Percentiles rank a stretch among this genome's conserved stretches.
These are phyloP conservation scores for Metschnikowia orientalis DNA, from an alignment of 805 yeast species.

Conservation along the genomic window DNA sequence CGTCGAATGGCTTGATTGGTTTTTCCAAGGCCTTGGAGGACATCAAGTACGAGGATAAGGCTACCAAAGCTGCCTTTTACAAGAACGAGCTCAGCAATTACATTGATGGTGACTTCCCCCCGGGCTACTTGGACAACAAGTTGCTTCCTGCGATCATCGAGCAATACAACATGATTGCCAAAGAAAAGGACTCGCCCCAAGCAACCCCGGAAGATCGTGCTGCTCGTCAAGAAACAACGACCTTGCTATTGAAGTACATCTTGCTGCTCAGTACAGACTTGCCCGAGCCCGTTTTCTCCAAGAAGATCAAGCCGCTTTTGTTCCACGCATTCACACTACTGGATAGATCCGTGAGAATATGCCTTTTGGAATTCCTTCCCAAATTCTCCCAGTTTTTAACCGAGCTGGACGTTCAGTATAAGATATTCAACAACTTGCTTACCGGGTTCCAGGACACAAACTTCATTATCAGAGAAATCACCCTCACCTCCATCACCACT, in stretches of 20 bases:
- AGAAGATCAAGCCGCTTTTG: slow-evolving; percentile 56
- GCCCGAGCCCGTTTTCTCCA: slow-evolving; percentile 32
- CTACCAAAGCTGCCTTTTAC: slow-evolving; percentile 48
- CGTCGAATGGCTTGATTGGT: slow-evolving; percentile 44
- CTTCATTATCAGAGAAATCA: slow-evolving; percentile 71
- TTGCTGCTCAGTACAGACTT: slow-evolving; percentile 32
- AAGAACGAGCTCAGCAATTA: slow-evolving; percentile 27
- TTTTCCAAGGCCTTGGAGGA: slow-evolving; percentile 54
- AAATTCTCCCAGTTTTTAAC: slow-evolving; percentile 46
- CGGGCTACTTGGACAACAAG: slow-evolving; percentile 51
- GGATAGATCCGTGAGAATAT: slow-evolving; percentile 74
- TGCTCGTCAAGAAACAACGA: slow-evolving; percentile 35
- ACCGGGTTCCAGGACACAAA: slow-evolving; percentile 86
- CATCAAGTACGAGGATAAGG: slow-evolving; percentile 47
- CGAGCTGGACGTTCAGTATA: slow-evolving; percentile 60
- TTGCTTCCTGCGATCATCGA: slow-evolving; percentile 66
- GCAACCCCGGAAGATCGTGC: slow-evolving; percentile 27
- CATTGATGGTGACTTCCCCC: slow-evolving; percentile 36
- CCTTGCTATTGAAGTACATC: slow-evolving; percentile 38
- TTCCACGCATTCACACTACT: slow-evolving; percentile 57
- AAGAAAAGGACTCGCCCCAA: slow-evolving; percentile 24
- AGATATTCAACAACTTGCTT: slow-evolving; percentile 62
- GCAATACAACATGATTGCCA: slow-evolving; percentile 30
- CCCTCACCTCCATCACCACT: slow-evolving; percentile 61
- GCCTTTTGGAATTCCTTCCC: slow-evolving; percentile 63